Evolutionary conservation across 1,284 basidiomycete species (phyloP), one percentile per base, ranked within the genome.

Genomic region (Apiotrichum mycotoxinovorans): DNA sequence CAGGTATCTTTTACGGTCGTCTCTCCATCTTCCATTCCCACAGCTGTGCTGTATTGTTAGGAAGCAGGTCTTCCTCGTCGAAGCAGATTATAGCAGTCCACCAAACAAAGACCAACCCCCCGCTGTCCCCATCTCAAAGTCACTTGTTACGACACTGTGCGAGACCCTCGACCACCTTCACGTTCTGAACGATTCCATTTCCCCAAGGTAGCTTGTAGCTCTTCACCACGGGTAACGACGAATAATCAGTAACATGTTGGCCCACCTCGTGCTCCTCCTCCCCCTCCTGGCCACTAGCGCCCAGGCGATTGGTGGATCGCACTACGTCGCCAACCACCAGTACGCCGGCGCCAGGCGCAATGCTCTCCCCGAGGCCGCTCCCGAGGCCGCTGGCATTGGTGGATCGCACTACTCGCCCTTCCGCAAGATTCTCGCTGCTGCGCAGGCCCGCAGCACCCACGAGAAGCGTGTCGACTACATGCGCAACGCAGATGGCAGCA

Each of bases 341-440:
- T 41, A 37, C 20, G 40, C n/a, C 25, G 17, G 17, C 17, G 20
- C 35, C 26, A 51, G 40, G 40, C 57, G 57, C 27, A 43, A 46
- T n/a, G 52, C 48, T 17, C 17, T 40, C 1, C 49, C 49, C 23
- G 30, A 46, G 18, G 12, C 42, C 10, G 42, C 42, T 17, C 43
- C 44, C 26, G 30, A 27, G 25, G 35, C 56, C 11, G 56, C 26
- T 18, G 41, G 50, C 8, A 20, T 46, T 18, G 60, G 60, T 22
- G 60, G 60, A 1, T 54, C 53, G 33, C 60, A 62, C 57, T 57
- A 60, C 34, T 46, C 18, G 40, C 54, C 26, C 15, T n/a, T n/a
- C n/a, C n/a, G n/a, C n/a, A 4, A 15, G 27, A 9, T 12, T 49
- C 30, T 30, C 30, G 30, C 30, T 5, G 30, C 30, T 12, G 7